Evolutionary conservation across 1,284 basidiomycete species (phyloP), one percentile per base, ranked within the genome.

Genomic region (Malassezia arunalokei): DNA sequence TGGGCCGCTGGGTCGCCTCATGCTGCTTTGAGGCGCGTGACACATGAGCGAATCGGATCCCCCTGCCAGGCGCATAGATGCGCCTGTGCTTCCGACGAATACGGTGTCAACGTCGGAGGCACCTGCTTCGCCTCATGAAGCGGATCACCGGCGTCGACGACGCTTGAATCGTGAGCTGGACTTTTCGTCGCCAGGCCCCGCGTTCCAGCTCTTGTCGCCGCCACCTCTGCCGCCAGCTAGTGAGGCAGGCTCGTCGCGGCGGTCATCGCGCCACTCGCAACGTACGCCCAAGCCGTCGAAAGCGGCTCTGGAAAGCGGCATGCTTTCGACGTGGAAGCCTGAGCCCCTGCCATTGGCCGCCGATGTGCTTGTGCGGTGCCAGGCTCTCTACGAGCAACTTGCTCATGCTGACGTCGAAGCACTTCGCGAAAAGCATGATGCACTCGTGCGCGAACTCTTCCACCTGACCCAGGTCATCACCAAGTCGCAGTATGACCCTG

Each of bases 121-220:
- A 3, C 4, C 31, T 1, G 12, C 47, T 4, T 31, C 47, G 11
- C 17, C 32, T 29, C 32, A 28, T 20, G 27, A 33, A 12, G 15
- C 11, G 11, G 11, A 35, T 5, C 11, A 15, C 37, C 45, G 39
- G 40, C 46, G 52, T 32, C 43, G 63, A 15, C 58, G 62, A n/a
- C 43, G 61, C 32, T 50, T 68, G 17, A 59, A 66, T 40, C 63
- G 58, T 30, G 64, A 66, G 39, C 52, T 70, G 15, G 58, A 60
- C 14, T 70, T 70, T 32, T 66, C 63, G 49, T 65, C 62, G 45
- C 67, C 67, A 12, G 67, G 67, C 9, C 66, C 66, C 17, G 64
- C 65, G 0, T 66, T 70, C 35, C 57, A 57, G 45, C 35, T 62
- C 12, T 6, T 11, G 5, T 38, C 51, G 43, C 43, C 52, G 20